A percentile compares a stretch with the other conserved stretches of the same genome.
These are phyloP conservation scores for Candida koratica DNA, from an alignment of 805 yeast species.

Conservation along the genomic window DNA sequence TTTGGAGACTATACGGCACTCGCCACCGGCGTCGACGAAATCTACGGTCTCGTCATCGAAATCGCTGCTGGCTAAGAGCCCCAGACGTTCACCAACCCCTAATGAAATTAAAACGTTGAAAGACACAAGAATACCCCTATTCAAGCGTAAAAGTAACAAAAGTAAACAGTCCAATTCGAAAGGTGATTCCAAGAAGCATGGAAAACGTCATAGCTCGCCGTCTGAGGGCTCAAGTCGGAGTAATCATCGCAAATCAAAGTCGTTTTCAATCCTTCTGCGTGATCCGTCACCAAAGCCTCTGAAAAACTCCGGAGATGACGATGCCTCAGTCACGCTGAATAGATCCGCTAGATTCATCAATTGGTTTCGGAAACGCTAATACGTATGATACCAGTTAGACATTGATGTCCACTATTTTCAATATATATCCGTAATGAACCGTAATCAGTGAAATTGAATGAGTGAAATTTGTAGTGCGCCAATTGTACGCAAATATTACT, in stretches of 20 bases:
- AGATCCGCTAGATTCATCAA: constrained; percentile 19
- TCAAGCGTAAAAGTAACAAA: constrained; percentile 11
- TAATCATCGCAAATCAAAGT: constrained; percentile 21
- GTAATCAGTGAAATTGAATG: no score
- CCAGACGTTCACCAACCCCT: constrained; percentile 19
- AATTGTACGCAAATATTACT: no score
- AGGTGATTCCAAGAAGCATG: no score
- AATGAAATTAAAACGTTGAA: constrained; percentile 23
- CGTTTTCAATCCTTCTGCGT: constrained; percentile 18
- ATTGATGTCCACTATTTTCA: no score
- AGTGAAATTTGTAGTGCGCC: no score
- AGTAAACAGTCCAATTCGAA: not conserved
- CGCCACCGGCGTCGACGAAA: constrained; percentile 5
- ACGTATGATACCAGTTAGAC: no score
- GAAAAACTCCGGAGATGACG: constrained; percentile 12
- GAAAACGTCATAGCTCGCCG: no score
- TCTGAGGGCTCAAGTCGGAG: constrained; percentile 4
- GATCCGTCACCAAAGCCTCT: constrained; percentile 20
- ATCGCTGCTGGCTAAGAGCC: constrained; percentile 4
- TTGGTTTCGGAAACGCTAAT: constrained; percentile 29
- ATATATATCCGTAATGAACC: no score
- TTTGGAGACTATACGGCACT: constrained; percentile 8
- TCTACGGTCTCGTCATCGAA: not conserved
- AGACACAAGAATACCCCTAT: constrained; percentile 25
- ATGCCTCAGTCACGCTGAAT: constrained; percentile 12